A percentile compares a stretch with the other conserved stretches of the same genome.
Conservation (phyloP, 805 yeast species). For the Teunomyces lycoperdinae region DNA sequence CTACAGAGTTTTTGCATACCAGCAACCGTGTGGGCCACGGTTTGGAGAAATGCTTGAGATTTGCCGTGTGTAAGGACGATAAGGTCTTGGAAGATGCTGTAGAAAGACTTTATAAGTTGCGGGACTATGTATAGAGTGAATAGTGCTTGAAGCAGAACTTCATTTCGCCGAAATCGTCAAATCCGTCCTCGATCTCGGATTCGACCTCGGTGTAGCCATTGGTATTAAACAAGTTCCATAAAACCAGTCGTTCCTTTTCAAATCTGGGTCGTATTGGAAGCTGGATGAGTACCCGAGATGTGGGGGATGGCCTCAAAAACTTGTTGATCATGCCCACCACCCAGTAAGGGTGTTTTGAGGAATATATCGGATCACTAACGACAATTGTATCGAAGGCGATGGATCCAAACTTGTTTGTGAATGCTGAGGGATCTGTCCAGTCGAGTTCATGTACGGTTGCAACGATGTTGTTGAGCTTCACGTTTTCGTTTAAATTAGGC, state of each 20-base stretch:
- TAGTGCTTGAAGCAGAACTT: constrained; percentile 48
- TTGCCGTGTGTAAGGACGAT: constrained; percentile 96
- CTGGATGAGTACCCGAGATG: constrained; percentile 59
- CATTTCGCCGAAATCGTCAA: constrained; percentile 83
- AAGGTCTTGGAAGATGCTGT: constrained; percentile 78
- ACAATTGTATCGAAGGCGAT: constrained; percentile 57
- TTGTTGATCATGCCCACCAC: constrained; percentile 56
- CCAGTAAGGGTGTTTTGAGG: constrained; percentile 75
- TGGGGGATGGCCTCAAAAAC: constrained; percentile 36
- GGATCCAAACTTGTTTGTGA: constrained; percentile 18
- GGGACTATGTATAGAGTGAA: constrained; percentile 46
- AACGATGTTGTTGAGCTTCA: constrained; percentile 45
- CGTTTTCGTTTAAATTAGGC: constrained; percentile 61
- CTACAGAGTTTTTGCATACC: constrained; percentile 84
- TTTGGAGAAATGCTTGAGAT: constrained; percentile 83
- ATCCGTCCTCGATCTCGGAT: constrained; percentile 56
- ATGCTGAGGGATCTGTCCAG: constrained; percentile 67
- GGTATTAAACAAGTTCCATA: constrained; percentile 54
- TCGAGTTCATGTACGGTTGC: constrained; percentile 56
- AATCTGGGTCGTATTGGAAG: constrained; percentile 71
- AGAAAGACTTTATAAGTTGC: constrained; percentile 64
- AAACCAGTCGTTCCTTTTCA: constrained; percentile 56
- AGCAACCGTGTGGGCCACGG: constrained; percentile 58
- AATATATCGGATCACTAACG: constrained; percentile 86
- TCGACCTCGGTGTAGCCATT: constrained; percentile 32